Percentiles rank a stretch among this genome's conserved stretches.
These are phyloP conservation scores for Erigeron canadensis DNA, from an alignment of 129 eudicot species.

Conservation along the genomic window DNA sequence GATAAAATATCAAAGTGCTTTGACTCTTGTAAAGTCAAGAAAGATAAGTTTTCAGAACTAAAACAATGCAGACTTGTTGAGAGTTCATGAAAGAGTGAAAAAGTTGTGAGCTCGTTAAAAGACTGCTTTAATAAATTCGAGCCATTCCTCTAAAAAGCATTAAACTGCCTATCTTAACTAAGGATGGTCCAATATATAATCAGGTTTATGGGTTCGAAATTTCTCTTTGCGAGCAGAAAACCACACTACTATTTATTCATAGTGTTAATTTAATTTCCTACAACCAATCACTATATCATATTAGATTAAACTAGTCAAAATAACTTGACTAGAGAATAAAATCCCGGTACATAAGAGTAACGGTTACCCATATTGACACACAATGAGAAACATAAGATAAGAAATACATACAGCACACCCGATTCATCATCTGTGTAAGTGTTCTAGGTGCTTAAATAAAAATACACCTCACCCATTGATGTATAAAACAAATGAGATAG, in stretches of 20 bases:
- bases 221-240: too few relatives aligned
- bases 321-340: slow-evolving; percentile 22
- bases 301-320: slow-evolving; percentile 23
- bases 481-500: slow-evolving; percentile 4
- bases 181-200: too few relatives aligned
- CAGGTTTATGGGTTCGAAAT: too few relatives aligned
- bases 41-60: background rate
- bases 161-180: too few relatives aligned
- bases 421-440: background rate
- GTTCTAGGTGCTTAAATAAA: background rate
- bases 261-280: too few relatives aligned
- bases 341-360: background rate
- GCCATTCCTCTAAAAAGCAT: too few relatives aligned
- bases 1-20: too few relatives aligned
- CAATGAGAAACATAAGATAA: background rate
- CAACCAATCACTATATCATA: background rate
- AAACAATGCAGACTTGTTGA: background rate
- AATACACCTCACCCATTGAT: background rate
- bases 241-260: too few relatives aligned
- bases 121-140: too few relatives aligned
- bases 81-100: too few relatives aligned
- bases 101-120: background rate
- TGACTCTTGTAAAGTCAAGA: too few relatives aligned
- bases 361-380: slow-evolving; percentile 2
- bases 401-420: background rate